Evolutionary conservation across 2,329 filamentous ascomycete genomes (phyloP).

Genomic region (Teratosphaeria destructans): DNA sequence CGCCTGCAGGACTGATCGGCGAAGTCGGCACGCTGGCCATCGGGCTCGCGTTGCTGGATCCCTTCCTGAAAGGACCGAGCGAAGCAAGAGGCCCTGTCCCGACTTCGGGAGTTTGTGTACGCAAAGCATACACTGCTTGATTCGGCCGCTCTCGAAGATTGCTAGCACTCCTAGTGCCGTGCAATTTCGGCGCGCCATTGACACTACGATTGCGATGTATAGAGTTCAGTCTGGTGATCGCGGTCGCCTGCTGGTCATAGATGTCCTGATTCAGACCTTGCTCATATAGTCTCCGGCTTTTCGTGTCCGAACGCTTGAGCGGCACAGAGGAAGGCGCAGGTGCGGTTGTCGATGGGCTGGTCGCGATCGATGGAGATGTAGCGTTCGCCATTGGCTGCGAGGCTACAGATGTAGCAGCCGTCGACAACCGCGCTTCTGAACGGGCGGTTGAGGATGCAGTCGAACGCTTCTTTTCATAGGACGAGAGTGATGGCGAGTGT

Average conservation of each 20-base stretch:
- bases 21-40: slow-evolving; percentile 30
- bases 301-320: slow-evolving; percentile 56
- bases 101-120: slow-evolving; percentile 25
- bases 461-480: slow-evolving; percentile 66
- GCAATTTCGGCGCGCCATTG: slow-evolving; percentile 30
- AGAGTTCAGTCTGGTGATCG: slow-evolving; percentile 69
- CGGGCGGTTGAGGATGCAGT: slow-evolving; percentile 72
- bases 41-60: slow-evolving; percentile 30
- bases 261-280: slow-evolving; percentile 69
- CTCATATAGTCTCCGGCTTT: slow-evolving; percentile 70
- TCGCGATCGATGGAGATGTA: slow-evolving; percentile 25
- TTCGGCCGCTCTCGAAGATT: slow-evolving; percentile 47
- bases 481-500: slow-evolving; percentile 46
- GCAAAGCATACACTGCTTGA: slow-evolving; percentile 20
- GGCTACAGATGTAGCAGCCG: slow-evolving; percentile 78
- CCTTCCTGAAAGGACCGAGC: slow-evolving; percentile 27
- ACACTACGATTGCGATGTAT: slow-evolving; percentile 54
- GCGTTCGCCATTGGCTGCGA: slow-evolving; percentile 49
- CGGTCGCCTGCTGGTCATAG: slow-evolving; percentile 68
- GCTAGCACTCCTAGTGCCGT: slow-evolving; percentile 47
- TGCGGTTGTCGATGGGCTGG: slow-evolving; percentile 49
- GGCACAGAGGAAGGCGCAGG: slow-evolving; percentile 25
- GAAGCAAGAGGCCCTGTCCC: slow-evolving; percentile 26
- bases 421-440: slow-evolving; percentile 63
- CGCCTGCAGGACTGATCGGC: slow-evolving; percentile 60